Conservation (phyloP, 495 filamentous ascomycete genomes). For the Lasiosphaeria ovina region DNA sequence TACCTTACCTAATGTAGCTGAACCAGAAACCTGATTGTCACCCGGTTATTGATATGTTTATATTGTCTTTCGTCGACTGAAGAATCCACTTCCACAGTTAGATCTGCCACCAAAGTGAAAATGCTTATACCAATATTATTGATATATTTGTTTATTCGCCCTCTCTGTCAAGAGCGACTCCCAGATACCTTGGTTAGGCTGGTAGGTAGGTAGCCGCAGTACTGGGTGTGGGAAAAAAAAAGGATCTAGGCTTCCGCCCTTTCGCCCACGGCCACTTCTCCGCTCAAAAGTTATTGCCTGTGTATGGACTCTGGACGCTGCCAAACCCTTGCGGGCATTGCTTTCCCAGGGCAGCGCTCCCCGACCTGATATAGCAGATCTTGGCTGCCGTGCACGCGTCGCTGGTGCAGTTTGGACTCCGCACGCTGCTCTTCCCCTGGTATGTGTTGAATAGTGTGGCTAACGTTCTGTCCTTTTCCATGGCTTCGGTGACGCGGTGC, state of each 20-base stretch:
- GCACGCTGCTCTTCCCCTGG: conserved; percentile 53
- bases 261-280: too few species aligned
- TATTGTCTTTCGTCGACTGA: too few species aligned
- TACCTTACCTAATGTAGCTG: too few species aligned
- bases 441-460: conserved; percentile 51
- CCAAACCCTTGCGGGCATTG: conserved; percentile 52
- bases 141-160: too few species aligned
- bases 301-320: conserved; percentile 25
- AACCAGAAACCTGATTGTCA: too few species aligned
- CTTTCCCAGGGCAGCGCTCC: conserved; percentile 50
- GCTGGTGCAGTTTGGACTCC: conserved; percentile 52
- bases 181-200: too few species aligned
- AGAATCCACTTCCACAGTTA: too few species aligned
- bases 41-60: too few species aligned
- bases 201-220: not conserved
- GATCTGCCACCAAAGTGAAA: too few species aligned
- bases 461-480: conserved; percentile 51
- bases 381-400: conserved; percentile 51
- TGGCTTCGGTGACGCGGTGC: conserved; percentile 57
- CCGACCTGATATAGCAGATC: conserved; percentile 61
- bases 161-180: too few species aligned
- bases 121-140: too few species aligned
- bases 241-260: not conserved
- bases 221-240: not conserved
- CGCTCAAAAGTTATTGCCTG: conserved; percentile 18